Percentiles rank a stretch among this genome's conserved stretches.
These are phyloP conservation scores for Serendipita sp. DNA, from an alignment of 768 basidiomycete species.

Conservation along the genomic window DNA sequence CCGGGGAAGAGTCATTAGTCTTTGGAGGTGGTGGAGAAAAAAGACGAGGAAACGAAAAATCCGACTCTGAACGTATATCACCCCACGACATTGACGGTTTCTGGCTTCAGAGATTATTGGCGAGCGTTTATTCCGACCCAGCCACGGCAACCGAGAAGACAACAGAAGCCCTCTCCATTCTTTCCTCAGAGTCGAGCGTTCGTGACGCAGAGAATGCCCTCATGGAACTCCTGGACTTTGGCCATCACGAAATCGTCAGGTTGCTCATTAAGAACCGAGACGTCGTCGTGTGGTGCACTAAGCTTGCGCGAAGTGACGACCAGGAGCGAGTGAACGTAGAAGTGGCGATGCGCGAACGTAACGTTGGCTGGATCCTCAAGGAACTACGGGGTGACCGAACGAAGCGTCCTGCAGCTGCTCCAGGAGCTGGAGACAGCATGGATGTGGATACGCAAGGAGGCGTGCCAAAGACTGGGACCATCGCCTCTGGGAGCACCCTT, in stretches of 20 bases:
- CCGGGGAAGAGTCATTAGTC: slow-evolving; percentile 54
- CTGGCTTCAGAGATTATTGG: slow-evolving; percentile 94
- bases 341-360: slow-evolving; percentile 96
- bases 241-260: slow-evolving; percentile 77
- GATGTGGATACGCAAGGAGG: slow-evolving; percentile 45
- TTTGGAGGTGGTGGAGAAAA: slow-evolving; percentile 53
- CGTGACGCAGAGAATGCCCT: slow-evolving; percentile 92
- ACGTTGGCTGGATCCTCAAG: slow-evolving; percentile 86
- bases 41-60: slow-evolving; percentile 28
- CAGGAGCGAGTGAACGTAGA: slow-evolving; percentile 87
- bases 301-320: slow-evolving; percentile 75
- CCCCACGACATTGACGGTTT: slow-evolving; percentile 90
- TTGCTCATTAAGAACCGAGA: slow-evolving; percentile 92
- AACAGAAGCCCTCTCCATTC: slow-evolving; percentile 61
- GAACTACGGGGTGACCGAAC: slow-evolving; percentile 67
- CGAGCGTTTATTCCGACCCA: slow-evolving; percentile 83
- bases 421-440: slow-evolving; percentile 39
- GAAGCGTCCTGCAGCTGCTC: slow-evolving; percentile 30
- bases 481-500: slow-evolving; percentile 72
- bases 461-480: slow-evolving; percentile 70
- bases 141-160: slow-evolving; percentile 90
- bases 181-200: slow-evolving; percentile 70
- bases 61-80: slow-evolving; percentile 65
- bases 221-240: slow-evolving; percentile 92
- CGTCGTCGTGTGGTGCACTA: slow-evolving; percentile 94